A percentile compares a stretch with the other conserved stretches of the same genome.
Evolutionary conservation across 1,284 basidiomycete species (phyloP).

Genomic region (Trichosporon sp.): DNA sequence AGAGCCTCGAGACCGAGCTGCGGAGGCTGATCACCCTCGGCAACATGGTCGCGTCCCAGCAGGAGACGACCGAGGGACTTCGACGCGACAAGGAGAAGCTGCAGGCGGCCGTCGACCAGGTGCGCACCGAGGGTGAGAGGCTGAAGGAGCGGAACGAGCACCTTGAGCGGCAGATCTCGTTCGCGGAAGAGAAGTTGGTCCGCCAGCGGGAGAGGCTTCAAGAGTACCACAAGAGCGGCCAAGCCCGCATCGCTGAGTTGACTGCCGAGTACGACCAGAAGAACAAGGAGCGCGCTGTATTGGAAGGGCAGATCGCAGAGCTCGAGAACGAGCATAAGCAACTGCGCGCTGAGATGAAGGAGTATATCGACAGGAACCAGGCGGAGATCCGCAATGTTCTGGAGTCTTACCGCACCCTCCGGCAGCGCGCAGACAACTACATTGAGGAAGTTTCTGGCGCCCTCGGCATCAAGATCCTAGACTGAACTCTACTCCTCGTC

Average conservation of each 20-base stretch:
- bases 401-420: slow-evolving; percentile 74
- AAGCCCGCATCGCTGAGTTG: slow-evolving; percentile 26
- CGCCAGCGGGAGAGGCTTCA: slow-evolving; percentile 70
- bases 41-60: slow-evolving; percentile 67
- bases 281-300: slow-evolving; percentile 17
- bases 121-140: slow-evolving; percentile 70
- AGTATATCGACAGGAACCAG: slow-evolving; percentile 72
- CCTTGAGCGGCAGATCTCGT: slow-evolving; percentile 69
- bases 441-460: slow-evolving; percentile 36
- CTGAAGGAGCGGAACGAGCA: slow-evolving; percentile 63
- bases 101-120: slow-evolving; percentile 68
- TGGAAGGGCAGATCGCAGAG: slow-evolving; percentile 31
- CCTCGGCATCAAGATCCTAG: slow-evolving; percentile 45
- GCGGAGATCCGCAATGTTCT: slow-evolving; percentile 73
- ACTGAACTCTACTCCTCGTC: background rate
- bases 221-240: slow-evolving; percentile 62
- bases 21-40: slow-evolving; percentile 51
- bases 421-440: slow-evolving; percentile 66
- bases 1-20: slow-evolving; percentile 69
- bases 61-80: slow-evolving; percentile 64
- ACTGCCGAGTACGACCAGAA: slow-evolving; percentile 22
- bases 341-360: slow-evolving; percentile 64
- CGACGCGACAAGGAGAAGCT: slow-evolving; percentile 68
- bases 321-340: slow-evolving; percentile 41
- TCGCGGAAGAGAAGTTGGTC: slow-evolving; percentile 64